Evolutionary conservation across 2,329 filamentous ascomycete species (phyloP), one percentile per base, ranked within the genome.

Genomic region (Calonectria honghensis): DNA sequence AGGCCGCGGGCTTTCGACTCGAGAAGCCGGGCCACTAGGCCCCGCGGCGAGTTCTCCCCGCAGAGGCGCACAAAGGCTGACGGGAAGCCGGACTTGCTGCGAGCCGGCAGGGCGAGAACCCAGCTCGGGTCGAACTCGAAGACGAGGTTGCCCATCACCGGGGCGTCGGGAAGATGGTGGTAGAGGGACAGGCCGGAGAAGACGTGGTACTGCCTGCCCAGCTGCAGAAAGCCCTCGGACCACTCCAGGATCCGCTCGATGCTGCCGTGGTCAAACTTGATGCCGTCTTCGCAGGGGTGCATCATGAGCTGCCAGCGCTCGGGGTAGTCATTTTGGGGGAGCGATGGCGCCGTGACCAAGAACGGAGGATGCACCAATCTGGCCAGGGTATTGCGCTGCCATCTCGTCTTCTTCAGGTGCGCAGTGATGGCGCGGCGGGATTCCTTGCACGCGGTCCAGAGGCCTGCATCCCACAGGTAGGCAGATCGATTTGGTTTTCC

Each of bases 371-470:
- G 52, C 13, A 32, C 16, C 35, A n/a, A 4, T 18, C 18, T n/a
- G 41, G 18, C 16, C 41, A 45, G 6, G 1, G 41, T 10, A 20
- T 24, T 16, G 18, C 11, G 11, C 32, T 10, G 2, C 54, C 41
- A 32, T 18, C 51, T 4, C 1, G 16, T 6, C 4, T 37, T 48
- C 16, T 31, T 52, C 2, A 52, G 14, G 24, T 20, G 31, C 2
- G 10, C 51, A 14, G 10, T 39, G 14, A 64, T 70, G 41, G 18
- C 24, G 0, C 39, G 18, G n/a, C 68, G 68, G 6, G 68, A 70
- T 18, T 70, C 68, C 29, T 32, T 39, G 32, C 68, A 70, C 1
- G 68, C 45, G 4, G 57, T 51, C 68, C 48, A 71, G n/a, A 72
- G 69, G 27, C 50, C 59, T 1, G 59, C 27, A 16, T 72, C 59